Percentiles rank a stretch among this genome's conserved stretches.
Evolutionary conservation across 2,329 filamentous ascomycete genomes (phyloP).

Genomic region (Ophiostoma ulmi): DNA sequence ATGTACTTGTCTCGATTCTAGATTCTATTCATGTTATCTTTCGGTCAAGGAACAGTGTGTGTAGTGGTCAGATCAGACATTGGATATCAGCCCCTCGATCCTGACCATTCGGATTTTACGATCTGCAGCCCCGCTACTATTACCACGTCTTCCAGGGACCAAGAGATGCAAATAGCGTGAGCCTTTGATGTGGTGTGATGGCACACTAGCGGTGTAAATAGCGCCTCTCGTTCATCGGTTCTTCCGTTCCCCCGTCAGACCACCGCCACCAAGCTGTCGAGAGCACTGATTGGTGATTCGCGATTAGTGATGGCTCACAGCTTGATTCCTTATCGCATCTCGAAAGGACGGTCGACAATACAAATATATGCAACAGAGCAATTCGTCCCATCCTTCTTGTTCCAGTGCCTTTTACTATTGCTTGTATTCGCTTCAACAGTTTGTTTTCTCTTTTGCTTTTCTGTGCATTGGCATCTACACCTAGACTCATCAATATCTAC

Average conservation of each 20-base stretch:
- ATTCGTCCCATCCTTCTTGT: not conserved
- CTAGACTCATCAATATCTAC: not conserved
- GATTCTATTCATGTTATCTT: not conserved
- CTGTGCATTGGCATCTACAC: not conserved
- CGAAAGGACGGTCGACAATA: not conserved
- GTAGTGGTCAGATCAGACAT: not conserved
- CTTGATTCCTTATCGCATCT: constrained; percentile 4
- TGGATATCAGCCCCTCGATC: not conserved
- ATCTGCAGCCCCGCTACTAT: constrained; percentile 11
- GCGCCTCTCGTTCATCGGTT: not conserved
- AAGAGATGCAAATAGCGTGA: not conserved
- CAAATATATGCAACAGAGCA: not conserved
- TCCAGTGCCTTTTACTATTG: not conserved
- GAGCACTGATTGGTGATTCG: not conserved
- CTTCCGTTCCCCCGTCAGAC: constrained; percentile 15
- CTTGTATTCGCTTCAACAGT: not conserved
- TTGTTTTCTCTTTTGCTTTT: not conserved
- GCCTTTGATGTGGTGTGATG: not conserved
- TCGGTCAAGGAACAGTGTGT: not conserved
- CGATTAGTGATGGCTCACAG: not conserved
- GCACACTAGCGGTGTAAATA: constrained; percentile 11
- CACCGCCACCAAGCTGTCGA: not conserved
- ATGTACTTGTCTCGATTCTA: not conserved
- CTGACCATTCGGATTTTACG: not conserved
- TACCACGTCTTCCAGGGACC: not conserved